A percentile compares a stretch with the other conserved stretches of the same genome.
Evolutionary conservation across 352 stramenopile species (phyloP).

Genomic region (Phytophthora litchii): DNA sequence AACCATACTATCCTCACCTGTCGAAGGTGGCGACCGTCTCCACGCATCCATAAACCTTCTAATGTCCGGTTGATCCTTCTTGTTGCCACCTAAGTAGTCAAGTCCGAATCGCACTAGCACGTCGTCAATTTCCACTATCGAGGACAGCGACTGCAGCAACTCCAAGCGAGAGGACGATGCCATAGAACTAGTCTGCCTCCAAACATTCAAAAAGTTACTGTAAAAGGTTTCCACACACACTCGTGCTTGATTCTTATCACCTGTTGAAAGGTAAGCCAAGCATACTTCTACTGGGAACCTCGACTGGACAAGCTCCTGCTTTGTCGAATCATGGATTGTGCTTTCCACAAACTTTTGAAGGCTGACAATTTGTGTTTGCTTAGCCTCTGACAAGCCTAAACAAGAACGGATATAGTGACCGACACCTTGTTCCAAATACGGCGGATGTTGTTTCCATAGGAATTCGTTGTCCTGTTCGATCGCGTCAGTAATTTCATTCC

Average conservation of each 20-base stretch:
- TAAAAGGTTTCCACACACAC: conserved; percentile 74
- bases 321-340: conserved; percentile 35
- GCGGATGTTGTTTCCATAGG: conserved; percentile 64
- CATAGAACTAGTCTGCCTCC: conserved; percentile 59
- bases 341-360: conserved; percentile 30
- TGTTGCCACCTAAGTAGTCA: conserved; percentile 10
- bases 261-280: conserved; percentile 48
- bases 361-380: conserved; percentile 11
- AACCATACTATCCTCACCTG: conserved; percentile 55
- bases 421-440: conserved; percentile 73
- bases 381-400: conserved; percentile 40
- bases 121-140: conserved; percentile 69
- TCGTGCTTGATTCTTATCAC: conserved; percentile 51
- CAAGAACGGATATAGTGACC: conserved; percentile 54
- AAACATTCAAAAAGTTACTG: conserved; percentile 51
- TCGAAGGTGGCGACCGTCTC: conserved; percentile 42
- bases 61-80: conserved; percentile 17
- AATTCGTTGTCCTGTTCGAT: conserved; percentile 30
- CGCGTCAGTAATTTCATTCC: conserved; percentile 42
- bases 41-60: conserved; percentile 46
- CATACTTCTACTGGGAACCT: conserved; percentile 61
- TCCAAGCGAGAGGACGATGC: conserved; percentile 53
- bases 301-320: conserved; percentile 44
- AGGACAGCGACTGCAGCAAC: conserved; percentile 70
- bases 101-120: conserved; percentile 30